Evolutionary conservation across 805 yeast species (phyloP), one percentile per base, ranked within the genome.

Genomic region (Candida manassasensis): DNA sequence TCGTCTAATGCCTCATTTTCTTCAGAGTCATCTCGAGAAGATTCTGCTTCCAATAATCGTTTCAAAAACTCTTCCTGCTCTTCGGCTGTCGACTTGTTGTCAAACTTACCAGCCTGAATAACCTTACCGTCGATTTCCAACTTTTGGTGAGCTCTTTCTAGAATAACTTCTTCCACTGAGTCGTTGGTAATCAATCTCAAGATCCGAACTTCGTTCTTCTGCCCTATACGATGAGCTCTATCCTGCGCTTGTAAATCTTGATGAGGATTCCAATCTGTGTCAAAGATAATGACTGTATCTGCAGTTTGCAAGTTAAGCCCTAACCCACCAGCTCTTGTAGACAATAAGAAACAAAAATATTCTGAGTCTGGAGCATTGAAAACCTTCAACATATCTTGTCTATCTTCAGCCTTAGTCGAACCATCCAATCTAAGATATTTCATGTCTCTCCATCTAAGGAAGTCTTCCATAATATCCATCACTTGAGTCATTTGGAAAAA

Each of bases 221-320:
- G 94, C 29, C 94, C 94, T 57, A 84, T 84, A 71, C 94, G 76
- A 58, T 84, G 94, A 1, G 94, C 94, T 67, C 94, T 73, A 60
- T 84, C 94, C 60, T 84, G 94, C 1, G 93, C 94, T 57, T 84
- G 94, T 52, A 84, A 74, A 77, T 84, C 94, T 59, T 84, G 94
- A 63, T 84, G 94, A 6, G 94, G 94, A 53, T 84, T 84, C 94
- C 94, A 84, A 63, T 84, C 94, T 11, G 90, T 82, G 57, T 84
- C 94, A 55, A 84, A 84, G 43, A 84, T 84, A 43, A 84, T 78
- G 39, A 84, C 94, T 0, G 94, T 84, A 55, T 84, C 94, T 3
- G 94, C 94, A 17, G 89, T 83, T 63, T 84, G 94, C 56, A 84
- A 75, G 58, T 84, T 84, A 51, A 84, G 71, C 53, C 94, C 94